Evolutionary conservation across 1,139 yeast genomes (phyloP).

Genomic region (Yueomyces sp.): DNA sequence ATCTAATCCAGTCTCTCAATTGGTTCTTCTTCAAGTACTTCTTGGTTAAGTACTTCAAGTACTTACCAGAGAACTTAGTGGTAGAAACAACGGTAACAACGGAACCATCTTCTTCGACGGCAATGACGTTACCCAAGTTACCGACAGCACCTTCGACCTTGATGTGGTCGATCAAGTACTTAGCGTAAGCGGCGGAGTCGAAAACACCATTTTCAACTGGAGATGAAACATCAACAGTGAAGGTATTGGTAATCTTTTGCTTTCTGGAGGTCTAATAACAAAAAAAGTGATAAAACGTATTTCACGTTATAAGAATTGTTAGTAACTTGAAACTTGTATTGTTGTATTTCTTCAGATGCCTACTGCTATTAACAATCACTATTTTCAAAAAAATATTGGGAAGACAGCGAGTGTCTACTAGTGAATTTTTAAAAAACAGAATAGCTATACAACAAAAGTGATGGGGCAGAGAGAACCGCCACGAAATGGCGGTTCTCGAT

Average conservation of each 20-base stretch:
- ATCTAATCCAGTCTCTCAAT: slow-evolving; percentile 99
- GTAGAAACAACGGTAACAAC: slow-evolving; percentile 78
- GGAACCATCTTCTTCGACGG: slow-evolving; percentile 74
- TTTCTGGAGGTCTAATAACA: slow-evolving; percentile 56
- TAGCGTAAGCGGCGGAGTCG: slow-evolving; percentile 95
- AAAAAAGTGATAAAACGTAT: not conserved
- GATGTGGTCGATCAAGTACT: slow-evolving; percentile 98
- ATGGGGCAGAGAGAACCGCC: no score
- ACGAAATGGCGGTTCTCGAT: no score
- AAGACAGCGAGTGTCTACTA: no score
- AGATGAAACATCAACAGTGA: slow-evolving; percentile 92
- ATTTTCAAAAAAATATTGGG: not conserved
- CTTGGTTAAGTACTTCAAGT: slow-evolving; percentile 98
- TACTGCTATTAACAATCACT: slow-evolving; percentile 30
- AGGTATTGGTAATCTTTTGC: slow-evolving; percentile 73
- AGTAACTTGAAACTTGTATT: slow-evolving; percentile 10
- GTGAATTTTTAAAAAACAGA: slow-evolving; percentile 1
- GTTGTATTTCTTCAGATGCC: slow-evolving; percentile 12
- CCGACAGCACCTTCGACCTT: slow-evolving; percentile 95
- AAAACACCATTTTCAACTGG: slow-evolving; percentile 97
- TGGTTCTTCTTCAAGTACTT: slow-evolving; percentile 99
- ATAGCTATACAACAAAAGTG: slow-evolving; percentile 6
- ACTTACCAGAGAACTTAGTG: slow-evolving; percentile 98
- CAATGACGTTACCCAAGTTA: slow-evolving; percentile 91
- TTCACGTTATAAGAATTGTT: not conserved